Percentiles rank a stretch among this genome's conserved stretches.
Conservation (phyloP, 371 early-diverging fungal genomes). For the Homolaphlyctis polyrhiza region DNA sequence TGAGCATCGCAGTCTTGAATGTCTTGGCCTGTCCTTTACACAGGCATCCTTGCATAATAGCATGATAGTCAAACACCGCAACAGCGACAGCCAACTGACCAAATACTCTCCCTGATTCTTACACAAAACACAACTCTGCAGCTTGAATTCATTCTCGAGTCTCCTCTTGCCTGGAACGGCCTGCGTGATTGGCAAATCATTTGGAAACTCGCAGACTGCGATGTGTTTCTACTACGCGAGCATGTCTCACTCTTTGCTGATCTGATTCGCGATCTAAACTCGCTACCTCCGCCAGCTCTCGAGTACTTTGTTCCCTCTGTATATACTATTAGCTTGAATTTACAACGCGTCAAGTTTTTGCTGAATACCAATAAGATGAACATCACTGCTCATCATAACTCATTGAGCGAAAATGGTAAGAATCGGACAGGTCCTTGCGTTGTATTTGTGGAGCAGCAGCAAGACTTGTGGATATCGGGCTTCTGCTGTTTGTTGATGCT, state of each 20-base stretch:
- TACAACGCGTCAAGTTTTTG: conserved; percentile 53
- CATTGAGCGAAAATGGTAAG: conserved; percentile 73
- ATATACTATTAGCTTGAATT: conserved; percentile 51
- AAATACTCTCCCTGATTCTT: neutral
- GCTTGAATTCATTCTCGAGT: conserved; percentile 55
- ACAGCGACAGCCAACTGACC: too few species aligned
- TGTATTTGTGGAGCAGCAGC: neutral
- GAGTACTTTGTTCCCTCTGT: conserved; percentile 67
- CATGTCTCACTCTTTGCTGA: conserved; percentile 79
- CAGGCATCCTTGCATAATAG: too few species aligned
- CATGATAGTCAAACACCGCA: too few species aligned
- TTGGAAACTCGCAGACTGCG: conserved; percentile 27
- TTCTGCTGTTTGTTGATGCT: too few species aligned
- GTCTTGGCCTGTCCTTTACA: too few species aligned
- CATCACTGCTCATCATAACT: conserved; percentile 66
- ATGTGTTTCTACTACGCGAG: conserved; percentile 68
- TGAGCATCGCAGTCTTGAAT: too few species aligned
- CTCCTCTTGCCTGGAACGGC: conserved; percentile 77
- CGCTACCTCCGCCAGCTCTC: conserved; percentile 49
- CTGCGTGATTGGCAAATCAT: conserved; percentile 62
- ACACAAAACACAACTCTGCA: conserved; percentile 17
- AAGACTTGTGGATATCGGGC: neutral
- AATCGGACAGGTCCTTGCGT: neutral
- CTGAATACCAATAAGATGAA: conserved; percentile 79
- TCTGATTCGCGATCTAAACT: conserved; percentile 67